A percentile compares a stretch with the other conserved stretches of the same genome.
These are phyloP conservation scores for Didymella arachidicola DNA, from an alignment of 2,329 filamentous ascomycete genomes.

Conservation along the genomic window DNA sequence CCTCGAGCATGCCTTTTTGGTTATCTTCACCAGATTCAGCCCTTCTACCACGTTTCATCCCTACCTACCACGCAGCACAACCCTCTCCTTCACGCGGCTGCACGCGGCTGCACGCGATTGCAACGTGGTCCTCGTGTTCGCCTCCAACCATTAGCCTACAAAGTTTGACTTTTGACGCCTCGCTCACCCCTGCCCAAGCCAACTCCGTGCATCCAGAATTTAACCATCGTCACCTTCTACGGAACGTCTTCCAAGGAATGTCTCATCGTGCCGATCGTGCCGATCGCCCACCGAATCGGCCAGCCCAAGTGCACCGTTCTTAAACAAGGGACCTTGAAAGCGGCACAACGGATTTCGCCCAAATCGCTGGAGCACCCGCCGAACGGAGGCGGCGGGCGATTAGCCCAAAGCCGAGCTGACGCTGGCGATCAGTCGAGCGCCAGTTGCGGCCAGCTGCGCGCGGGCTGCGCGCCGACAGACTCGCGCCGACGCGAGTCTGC, in stretches of 20 bases:
- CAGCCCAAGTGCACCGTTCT: background rate
- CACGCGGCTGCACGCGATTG: conserved; percentile 6
- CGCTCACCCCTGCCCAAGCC: background rate
- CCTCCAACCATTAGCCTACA: background rate
- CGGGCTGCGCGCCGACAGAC: conserved; percentile 1
- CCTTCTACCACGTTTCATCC: background rate
- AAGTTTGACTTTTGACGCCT: background rate
- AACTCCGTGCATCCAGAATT: background rate
- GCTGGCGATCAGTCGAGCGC: conserved; percentile 12
- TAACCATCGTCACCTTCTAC: background rate
- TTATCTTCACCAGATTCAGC: background rate
- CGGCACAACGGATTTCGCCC: conserved; percentile 16
- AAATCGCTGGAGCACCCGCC: conserved; percentile 19
- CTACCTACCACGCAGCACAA: conserved; percentile 3
- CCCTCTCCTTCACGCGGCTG: background rate
- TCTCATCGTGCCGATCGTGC: conserved; percentile 4
- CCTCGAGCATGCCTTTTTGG: background rate
- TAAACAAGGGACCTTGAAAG: background rate
- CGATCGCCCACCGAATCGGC: conserved; percentile 1
- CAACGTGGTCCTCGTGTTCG: conserved; percentile 13
- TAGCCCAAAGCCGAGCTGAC: conserved; percentile 11
- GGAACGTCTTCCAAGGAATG: background rate
- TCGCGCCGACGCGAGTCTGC: conserved; percentile 1
- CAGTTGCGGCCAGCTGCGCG: conserved; percentile 1
- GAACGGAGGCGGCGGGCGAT: too few species aligned